Percentiles rank a stretch among this genome's conserved stretches.
phyloP scores from a whole-genome alignment of 352 stramenopile species.

The Saprolegnia diclina region DNA sequence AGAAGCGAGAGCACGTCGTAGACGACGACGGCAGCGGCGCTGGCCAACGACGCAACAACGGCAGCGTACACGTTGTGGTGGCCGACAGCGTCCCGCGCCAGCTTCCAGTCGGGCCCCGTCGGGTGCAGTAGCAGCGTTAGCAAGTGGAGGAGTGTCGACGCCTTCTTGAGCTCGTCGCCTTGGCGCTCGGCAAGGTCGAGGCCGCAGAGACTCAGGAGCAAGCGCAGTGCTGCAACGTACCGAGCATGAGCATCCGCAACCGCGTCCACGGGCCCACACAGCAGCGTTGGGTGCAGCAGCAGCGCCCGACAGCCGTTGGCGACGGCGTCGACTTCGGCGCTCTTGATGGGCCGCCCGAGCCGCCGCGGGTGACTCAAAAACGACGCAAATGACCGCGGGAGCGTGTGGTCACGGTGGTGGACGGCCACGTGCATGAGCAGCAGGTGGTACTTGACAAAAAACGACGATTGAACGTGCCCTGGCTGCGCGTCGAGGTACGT shows the following conservation, averaged over 20 bases:
- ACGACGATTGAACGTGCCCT: constrained; percentile 17
- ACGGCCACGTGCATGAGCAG: constrained; percentile 16
- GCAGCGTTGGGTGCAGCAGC: constrained; percentile 17
- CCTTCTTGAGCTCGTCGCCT: constrained; percentile 27
- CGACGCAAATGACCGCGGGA: constrained; percentile 14
- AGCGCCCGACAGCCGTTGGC: constrained; percentile 37
- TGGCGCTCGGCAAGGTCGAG: constrained; percentile 2
- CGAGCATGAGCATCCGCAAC: background rate
- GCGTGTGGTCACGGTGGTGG: background rate
- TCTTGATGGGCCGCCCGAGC: constrained; percentile 34
- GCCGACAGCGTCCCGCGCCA: background rate
- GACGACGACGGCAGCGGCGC: background rate
- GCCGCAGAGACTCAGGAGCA: constrained; percentile 19
- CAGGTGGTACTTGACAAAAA: constrained; percentile 27
- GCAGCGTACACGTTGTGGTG: constrained; percentile 6
- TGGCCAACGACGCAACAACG: background rate
- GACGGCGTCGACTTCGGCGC: constrained; percentile 56
- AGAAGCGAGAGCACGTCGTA: constrained; percentile 19
- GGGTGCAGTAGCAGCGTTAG: constrained; percentile 12
- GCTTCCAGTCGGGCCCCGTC: constrained; percentile 16
- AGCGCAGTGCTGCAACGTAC: constrained; percentile 2
- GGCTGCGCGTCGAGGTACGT: constrained; percentile 16
- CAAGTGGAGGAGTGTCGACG: constrained; percentile 5
- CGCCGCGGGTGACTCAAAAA: constrained; percentile 31
- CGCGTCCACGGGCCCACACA: background rate